Base-by-base conservation (phyloP, 2,329 filamentous ascomycete genomes). In the Phoma sp. region DNA sequence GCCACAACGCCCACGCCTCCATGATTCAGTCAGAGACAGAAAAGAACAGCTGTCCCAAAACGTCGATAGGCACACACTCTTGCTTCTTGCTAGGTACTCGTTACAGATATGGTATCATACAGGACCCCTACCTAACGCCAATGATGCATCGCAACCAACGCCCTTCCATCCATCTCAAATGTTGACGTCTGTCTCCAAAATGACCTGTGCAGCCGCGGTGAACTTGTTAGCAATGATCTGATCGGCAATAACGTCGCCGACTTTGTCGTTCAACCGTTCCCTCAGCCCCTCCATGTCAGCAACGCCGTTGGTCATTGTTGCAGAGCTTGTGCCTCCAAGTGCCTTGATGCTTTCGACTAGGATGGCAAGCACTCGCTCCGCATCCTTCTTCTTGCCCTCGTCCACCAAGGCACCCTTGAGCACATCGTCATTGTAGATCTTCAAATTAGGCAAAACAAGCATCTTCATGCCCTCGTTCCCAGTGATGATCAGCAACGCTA, bases 401-500 rank as follows among this genome's bases (percentile, higher is more conserved):
- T 85, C 84, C 12, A 55, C 65, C 4, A 73, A 35, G 17, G 79
- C 79, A 54, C 86, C 84, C 38, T 80, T 78, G 6, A 90, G 76
- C 10, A 89, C 77, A 17, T 80, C 80, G 45, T 88, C 85, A 22
- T 61, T 67, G 67, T 88, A 91, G 0, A 84, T 80, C 53, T 82
- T 83, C 22, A 90, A 76, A 60, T 89, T 90, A 0, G 88, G 88
- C 19, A 91, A 65, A 37, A 91, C 81, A 5, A 90, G 77, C 40
- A 84, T 81, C 19, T 84, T 55, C n/a, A 89, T 81, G 21, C 85
- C 84, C 56, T 88, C 86, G 0, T 81, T 69, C 9, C 88, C 92
- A 24, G 92, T 92, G 22, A 96, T 88, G 1, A 88, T 86, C 2
- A 88, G 83, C 2, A 99, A 80, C 1, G 93, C 94, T 27, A 88